Base-by-base conservation (phyloP, 2,329 filamentous ascomycete species). In the Aschersonia sp. region DNA sequence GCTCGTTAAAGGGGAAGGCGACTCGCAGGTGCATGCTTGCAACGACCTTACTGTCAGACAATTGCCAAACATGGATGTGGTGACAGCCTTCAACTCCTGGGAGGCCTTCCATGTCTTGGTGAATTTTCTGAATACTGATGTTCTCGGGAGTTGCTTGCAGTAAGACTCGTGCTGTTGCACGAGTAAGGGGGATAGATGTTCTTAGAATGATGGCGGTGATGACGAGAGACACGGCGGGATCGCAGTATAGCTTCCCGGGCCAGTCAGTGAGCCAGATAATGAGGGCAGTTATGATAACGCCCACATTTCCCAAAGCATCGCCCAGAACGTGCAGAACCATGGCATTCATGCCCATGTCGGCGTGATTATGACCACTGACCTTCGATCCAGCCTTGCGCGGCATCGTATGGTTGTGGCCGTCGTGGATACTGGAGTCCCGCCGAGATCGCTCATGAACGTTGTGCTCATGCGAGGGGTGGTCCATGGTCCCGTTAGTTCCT, bases 41-140 rank as follows among this genome's bases (percentile, higher is more conserved):
- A 39, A 98, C 84, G 35, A 95, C 73, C 69, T 96, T 95, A 46
- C 88, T 92, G 61, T 97, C 90, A 12, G 85, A 94, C 35, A 98
- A 76, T 64, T 97, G 90, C 92, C 92, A 98, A 52, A 98, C 88
- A 62, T 98, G 92, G 29, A 98, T 75, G 63, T 98, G 90, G 66
- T 98, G 92, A 60, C 88, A 95, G 61, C 85, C 87, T 51, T 92
- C 72, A 44, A 98, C 85, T 42, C 89, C 89, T 0, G 85, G 83
- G 5, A 98, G 78, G 12, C 77, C 69, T 60, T 89, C 79, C 47
- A 98, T 95, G 61, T 98, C 92, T 54, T 90, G 83, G 55, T 87
- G 85, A 64, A 98, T 90, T 50, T 97, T 86, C 54, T 89, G 83
- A 49, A 96, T 79, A 55, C 83, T 82, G 57, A 98, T 81, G 47